Percentiles rank a stretch among this genome's conserved stretches.
Evolutionary conservation across 2,329 filamentous ascomycete species (phyloP).

Genomic region (Ophiostoma ulmi): DNA sequence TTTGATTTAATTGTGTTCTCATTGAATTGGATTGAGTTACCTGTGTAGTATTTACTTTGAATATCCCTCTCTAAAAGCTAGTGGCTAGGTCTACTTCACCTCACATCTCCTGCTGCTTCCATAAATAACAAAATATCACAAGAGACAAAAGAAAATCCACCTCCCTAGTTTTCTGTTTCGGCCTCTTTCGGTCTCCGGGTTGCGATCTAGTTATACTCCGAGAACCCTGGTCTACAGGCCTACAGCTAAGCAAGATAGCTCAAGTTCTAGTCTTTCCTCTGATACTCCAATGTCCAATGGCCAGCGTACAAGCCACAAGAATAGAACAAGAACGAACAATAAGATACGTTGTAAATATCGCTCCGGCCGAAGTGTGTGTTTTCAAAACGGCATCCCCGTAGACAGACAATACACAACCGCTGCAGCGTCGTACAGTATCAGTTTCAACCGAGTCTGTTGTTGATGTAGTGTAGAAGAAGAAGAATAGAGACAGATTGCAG

Average conservation of each 20-base stretch:
- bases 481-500: neutral
- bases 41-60: no score
- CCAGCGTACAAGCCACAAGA: neutral
- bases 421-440: slow-evolving; percentile 8
- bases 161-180: neutral
- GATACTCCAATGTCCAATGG: neutral
- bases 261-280: neutral
- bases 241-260: neutral
- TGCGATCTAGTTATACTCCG: neutral
- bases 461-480: neutral
- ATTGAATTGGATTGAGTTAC: no score
- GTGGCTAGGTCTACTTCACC: no score
- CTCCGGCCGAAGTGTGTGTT: slow-evolving; percentile 9
- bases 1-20: no score
- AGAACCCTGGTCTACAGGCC: neutral
- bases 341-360: neutral
- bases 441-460: slow-evolving; percentile 10
- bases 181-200: neutral
- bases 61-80: no score
- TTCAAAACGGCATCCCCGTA: slow-evolving; percentile 8
- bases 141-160: neutral
- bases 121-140: neutral
- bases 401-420: slow-evolving; percentile 6
- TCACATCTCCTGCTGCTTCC: neutral
- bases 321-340: neutral